Evolutionary conservation across 2,329 filamentous ascomycete genomes (phyloP).

Genomic region (Trichothecium sympodiale): DNA sequence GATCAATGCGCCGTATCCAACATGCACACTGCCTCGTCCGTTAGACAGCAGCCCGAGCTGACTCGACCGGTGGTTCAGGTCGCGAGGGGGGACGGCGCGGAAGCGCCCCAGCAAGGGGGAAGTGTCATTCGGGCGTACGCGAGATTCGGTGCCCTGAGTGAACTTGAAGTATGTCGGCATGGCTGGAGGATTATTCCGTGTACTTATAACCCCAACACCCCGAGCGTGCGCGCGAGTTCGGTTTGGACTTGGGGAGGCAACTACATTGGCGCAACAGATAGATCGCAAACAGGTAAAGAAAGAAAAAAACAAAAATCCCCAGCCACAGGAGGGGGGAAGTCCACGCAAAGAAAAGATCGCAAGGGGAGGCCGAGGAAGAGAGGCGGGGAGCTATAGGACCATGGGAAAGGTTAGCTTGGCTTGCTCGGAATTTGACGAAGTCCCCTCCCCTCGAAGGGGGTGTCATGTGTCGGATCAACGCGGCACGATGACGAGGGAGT

Average conservation of each 20-base stretch:
- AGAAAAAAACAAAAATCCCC: no score
- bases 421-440: no score
- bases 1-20: slow-evolving; percentile 44
- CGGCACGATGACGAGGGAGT: slow-evolving; percentile 3
- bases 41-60: slow-evolving; percentile 29
- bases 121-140: slow-evolving; percentile 36
- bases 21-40: slow-evolving; percentile 40
- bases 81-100: slow-evolving; percentile 45
- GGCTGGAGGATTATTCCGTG: slow-evolving; percentile 6
- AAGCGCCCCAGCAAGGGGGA: slow-evolving; percentile 54
- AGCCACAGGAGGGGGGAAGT: no score
- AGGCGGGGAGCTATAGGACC: background rate
- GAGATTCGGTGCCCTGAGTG: slow-evolving; percentile 52
- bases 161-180: slow-evolving; percentile 60
- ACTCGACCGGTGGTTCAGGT: slow-evolving; percentile 11
- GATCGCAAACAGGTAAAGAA: no score
- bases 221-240: background rate
- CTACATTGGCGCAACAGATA: slow-evolving; percentile 1
- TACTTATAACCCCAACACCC: no score
- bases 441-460: no score
- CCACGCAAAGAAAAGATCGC: background rate
- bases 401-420: no score
- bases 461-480: no score
- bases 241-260: slow-evolving; percentile 1
- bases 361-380: background rate